Conservation (phyloP, 1,284 basidiomycete species). For the Amylostereum areolatum region DNA sequence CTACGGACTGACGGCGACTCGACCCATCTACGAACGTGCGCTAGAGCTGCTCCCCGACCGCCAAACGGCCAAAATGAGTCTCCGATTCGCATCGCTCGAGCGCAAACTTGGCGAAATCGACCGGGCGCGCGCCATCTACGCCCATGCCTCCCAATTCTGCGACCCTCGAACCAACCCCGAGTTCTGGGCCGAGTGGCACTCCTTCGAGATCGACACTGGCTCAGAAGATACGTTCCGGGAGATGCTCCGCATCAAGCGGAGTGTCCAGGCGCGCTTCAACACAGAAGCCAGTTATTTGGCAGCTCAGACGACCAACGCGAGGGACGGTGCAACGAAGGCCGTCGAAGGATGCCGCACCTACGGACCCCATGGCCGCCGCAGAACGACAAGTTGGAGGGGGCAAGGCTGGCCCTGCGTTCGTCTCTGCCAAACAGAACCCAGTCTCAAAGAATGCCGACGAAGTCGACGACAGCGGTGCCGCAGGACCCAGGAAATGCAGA, state of each 20-base stretch:
- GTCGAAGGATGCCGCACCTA: conserved; percentile 55
- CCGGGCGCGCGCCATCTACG: conserved; percentile 92
- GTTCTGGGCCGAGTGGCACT: conserved; percentile 97
- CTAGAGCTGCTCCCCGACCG: conserved; percentile 88
- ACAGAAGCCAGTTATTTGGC: conserved; percentile 89
- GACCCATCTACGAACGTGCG: conserved; percentile 96
- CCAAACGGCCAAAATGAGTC: conserved; percentile 97
- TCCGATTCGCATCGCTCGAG: conserved; percentile 93
- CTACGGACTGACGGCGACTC: conserved; percentile 93
- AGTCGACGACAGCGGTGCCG: conserved; percentile 19
- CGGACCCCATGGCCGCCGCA: conserved; percentile 67
- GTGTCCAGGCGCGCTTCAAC: conserved; percentile 98
- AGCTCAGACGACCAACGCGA: conserved; percentile 74
- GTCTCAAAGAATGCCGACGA: conserved; percentile 16
- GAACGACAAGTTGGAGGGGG: conserved; percentile 35
- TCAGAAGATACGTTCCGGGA: conserved; percentile 99
- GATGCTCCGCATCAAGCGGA: conserved; percentile 97
- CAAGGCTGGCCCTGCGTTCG: conserved; percentile 28
- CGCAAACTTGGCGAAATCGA: conserved; percentile 99
- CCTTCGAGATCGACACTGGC: conserved; percentile 96
- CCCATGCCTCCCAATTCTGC: conserved; percentile 97
- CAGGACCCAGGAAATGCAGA: conserved; percentile 52
- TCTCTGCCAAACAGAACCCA: conserved; percentile 26
- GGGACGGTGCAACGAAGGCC: conserved; percentile 44
- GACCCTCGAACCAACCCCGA: conserved; percentile 86